Evolutionary conservation across 768 basidiomycete species (phyloP).

Genomic region (Lentinula lateritia): DNA sequence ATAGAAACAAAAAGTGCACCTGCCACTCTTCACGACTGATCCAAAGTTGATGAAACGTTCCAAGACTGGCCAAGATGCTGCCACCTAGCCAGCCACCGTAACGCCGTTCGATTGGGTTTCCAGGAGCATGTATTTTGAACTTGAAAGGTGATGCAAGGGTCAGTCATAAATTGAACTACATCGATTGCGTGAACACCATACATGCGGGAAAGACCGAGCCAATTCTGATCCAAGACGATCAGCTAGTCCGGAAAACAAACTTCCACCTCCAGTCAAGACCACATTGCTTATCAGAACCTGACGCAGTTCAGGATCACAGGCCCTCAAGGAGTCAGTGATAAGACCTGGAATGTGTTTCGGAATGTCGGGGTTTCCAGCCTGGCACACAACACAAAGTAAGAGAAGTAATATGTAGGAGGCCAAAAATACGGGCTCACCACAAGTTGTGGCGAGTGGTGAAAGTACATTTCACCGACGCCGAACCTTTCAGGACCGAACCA

Average conservation of each 20-base stretch:
- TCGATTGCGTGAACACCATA: conserved; percentile 30
- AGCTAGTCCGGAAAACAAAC: conserved; percentile 76
- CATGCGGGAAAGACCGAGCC: conserved; percentile 68
- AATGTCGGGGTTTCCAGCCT: conserved; percentile 55
- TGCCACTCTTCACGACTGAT: conserved; percentile 92
- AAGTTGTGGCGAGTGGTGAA: conserved; percentile 61
- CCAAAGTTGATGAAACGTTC: conserved; percentile 98
- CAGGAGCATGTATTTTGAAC: conserved; percentile 90
- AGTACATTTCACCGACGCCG: conserved; percentile 84
- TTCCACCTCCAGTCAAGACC: conserved; percentile 93
- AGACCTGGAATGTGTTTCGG: conserved; percentile 75
- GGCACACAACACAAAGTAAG: background rate
- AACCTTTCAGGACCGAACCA: conserved; percentile 81
- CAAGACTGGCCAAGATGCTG: conserved; percentile 88
- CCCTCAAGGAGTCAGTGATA: conserved; percentile 70
- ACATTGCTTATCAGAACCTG: conserved; percentile 89
- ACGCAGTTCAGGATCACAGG: conserved; percentile 89
- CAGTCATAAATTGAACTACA: background rate
- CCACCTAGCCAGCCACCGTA: conserved; percentile 97
- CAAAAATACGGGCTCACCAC: conserved; percentile 31
- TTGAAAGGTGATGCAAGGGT: conserved; percentile 20
- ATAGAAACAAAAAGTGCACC: conserved; percentile 36
- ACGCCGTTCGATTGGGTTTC: conserved; percentile 82
- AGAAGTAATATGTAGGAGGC: background rate
- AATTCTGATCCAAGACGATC: conserved; percentile 82